phyloP scores from a whole-genome alignment of 2,329 filamentous ascomycete genomes.

The Colletotrichum kahawae region DNA sequence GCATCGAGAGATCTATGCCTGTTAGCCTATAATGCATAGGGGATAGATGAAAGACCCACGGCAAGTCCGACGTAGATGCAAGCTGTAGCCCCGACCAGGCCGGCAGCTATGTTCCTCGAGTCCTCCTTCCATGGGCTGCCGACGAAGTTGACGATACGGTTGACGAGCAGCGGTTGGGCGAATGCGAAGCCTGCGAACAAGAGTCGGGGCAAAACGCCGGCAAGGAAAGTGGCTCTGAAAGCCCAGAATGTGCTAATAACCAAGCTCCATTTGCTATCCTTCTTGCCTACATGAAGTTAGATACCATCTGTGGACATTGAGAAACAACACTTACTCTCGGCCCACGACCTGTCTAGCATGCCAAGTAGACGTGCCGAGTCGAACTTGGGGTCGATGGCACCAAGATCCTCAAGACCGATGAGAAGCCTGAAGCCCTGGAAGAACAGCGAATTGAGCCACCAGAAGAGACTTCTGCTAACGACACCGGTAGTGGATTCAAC shows the following conservation, averaged over 20 bases:
- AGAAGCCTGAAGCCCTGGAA: slow-evolving; percentile 26
- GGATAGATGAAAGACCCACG: slow-evolving; percentile 27
- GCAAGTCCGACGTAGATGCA: slow-evolving; percentile 48
- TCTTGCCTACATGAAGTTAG: slow-evolving; percentile 18
- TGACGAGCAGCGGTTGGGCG: slow-evolving; percentile 50
- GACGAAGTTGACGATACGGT: slow-evolving; percentile 36
- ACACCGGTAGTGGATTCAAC: slow-evolving; percentile 37
- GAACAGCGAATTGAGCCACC: slow-evolving; percentile 40
- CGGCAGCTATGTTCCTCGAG: slow-evolving; percentile 33
- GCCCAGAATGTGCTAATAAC: slow-evolving; percentile 30
- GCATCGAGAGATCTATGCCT: not conserved
- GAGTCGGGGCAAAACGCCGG: slow-evolving; percentile 40
- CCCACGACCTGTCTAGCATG: slow-evolving; percentile 28
- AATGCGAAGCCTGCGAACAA: slow-evolving; percentile 45
- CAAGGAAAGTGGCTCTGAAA: slow-evolving; percentile 33
- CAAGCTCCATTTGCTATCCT: slow-evolving; percentile 27
- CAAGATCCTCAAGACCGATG: slow-evolving; percentile 30
- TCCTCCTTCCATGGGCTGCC: slow-evolving; percentile 28
- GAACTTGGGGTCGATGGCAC: slow-evolving; percentile 32
- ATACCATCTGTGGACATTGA: not conserved
- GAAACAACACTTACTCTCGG: slow-evolving; percentile 16
- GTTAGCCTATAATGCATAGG: slow-evolving; percentile 8
- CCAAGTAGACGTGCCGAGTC: slow-evolving; percentile 24
- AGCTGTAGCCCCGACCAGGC: slow-evolving; percentile 45
- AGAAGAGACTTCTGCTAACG: slow-evolving; percentile 38